phyloP scores from a whole-genome alignment of 257 asterid species.

The Verbascum thapsus region DNA sequence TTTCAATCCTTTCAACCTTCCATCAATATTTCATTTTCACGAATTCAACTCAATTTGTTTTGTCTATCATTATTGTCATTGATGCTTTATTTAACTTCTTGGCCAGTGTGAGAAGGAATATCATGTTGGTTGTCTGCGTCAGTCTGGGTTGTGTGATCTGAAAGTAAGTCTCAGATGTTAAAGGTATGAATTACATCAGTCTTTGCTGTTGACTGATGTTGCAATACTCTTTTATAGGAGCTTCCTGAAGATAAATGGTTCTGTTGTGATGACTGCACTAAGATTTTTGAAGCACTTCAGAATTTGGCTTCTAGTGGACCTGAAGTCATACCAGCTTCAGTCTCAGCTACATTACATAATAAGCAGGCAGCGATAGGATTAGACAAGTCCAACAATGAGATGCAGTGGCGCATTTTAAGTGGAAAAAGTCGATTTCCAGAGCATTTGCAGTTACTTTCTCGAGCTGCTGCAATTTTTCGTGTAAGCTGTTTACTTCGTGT shows the following conservation, averaged over 20 bases:
- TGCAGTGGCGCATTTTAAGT: slow-evolving; percentile 78
- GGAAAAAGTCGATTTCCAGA: slow-evolving; percentile 84
- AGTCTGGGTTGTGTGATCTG: slow-evolving; percentile 76
- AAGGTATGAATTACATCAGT: slow-evolving; percentile 16
- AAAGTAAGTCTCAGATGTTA: slow-evolving; percentile 52
- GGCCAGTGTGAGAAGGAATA: slow-evolving; percentile 96
- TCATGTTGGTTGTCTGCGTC: slow-evolving; percentile 97
- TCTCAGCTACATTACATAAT: slow-evolving; percentile 45
- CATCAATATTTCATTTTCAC: neutral
- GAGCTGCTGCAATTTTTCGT: slow-evolving; percentile 93
- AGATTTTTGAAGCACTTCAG: slow-evolving; percentile 65
- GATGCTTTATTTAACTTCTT: slow-evolving; percentile 23
- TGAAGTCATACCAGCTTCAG: slow-evolving; percentile 61
- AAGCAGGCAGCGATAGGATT: slow-evolving; percentile 62
- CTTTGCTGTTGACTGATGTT: slow-evolving; percentile 26
- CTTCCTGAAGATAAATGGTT: slow-evolving; percentile 98
- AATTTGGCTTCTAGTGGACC: slow-evolving; percentile 57
- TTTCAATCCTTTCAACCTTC: slow-evolving; percentile 7
- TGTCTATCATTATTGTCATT: slow-evolving; percentile 8
- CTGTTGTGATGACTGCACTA: slow-evolving; percentile 80
- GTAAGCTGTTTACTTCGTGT: slow-evolving; percentile 47
- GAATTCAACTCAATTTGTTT: slow-evolving; percentile 10
- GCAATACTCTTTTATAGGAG: slow-evolving; percentile 57
- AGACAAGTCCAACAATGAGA: slow-evolving; percentile 43
- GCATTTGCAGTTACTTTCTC: slow-evolving; percentile 78